Base-by-base conservation (phyloP, 208 protist species). In the Acanthamoeba comandoni region DNA sequence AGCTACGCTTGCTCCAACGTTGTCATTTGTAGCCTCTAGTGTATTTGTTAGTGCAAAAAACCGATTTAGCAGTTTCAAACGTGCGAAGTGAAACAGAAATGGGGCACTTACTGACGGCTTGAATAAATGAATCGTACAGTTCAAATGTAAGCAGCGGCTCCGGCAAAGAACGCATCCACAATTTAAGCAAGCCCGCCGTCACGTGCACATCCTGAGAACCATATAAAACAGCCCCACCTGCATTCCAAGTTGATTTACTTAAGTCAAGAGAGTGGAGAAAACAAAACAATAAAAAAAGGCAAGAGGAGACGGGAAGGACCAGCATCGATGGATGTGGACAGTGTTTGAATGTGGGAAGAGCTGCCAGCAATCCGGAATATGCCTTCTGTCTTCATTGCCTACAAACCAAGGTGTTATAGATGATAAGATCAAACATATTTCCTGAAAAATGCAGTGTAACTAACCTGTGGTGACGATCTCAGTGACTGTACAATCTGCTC, bases 91-190 rank as follows among this genome's bases (percentile, higher is more conserved):
- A 65, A 1, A 65, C 22, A 65, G 24, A 26, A 65, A 65, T 29
- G 58, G 58, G 4, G 58, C 24, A 65, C 58, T 29, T 65, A 65
- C 58, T 29, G 58, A 26, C 93, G 15, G 69, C 22, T 0, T 77
- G 51, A 22, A 94, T 26, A 85, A 94, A 94, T 3, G 57, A 19
- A 19, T 92, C 87, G 15, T 93, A 94, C 7, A 77, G 43, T 17
- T 92, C 75, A 8, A 17, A 94, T 2, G 93, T 94, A 0, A 92
- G 9, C 0, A 94, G 52, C 60, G 93, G 93, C n/a, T 94, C 92
- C 15, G 93, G 93, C 62, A 94, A 52, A 48, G 88, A 69, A 24
- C 93, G 22, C n/a, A 94, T 55, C 85, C 89, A 94, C 4, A 94
- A 35, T 35, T 94, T 94, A 3, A 94, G 17, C 1, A 94, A 13